Conservation (phyloP, 116 monocot species). For the Iris pallida region DNA sequence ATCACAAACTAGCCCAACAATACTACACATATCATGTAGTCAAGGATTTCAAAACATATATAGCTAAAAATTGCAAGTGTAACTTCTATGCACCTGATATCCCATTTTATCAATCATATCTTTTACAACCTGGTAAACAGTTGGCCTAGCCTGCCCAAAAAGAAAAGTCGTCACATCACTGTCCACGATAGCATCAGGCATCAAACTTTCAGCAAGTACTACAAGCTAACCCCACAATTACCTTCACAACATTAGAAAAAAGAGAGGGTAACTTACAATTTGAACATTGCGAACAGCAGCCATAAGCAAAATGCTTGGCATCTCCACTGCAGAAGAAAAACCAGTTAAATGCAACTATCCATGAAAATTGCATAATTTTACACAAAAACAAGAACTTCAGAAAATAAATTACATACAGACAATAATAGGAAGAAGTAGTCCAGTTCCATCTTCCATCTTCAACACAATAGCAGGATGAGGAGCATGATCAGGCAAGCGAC, state of each 20-base stretch:
- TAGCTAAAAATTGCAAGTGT: too few species aligned
- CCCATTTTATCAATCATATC: conserved; percentile 96
- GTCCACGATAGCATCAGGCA: not conserved
- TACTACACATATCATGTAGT: too few species aligned
- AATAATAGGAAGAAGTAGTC: conserved; percentile 87
- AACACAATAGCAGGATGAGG: conserved; percentile 94
- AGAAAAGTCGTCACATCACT: not conserved
- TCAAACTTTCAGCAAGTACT: not conserved
- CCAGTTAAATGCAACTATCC: not conserved
- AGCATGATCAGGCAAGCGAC: conserved; percentile 60
- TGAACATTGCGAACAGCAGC: conserved; percentile 83
- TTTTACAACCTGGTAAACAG: conserved; percentile 72
- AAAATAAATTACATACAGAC: conserved; percentile 61
- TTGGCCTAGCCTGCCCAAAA: conserved; percentile 69
- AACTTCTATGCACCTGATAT: conserved; percentile 43
- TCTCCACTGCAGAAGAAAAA: conserved; percentile 57
- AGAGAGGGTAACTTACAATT: conserved; percentile 42
- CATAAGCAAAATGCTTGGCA: conserved; percentile 79
- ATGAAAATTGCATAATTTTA: not conserved
- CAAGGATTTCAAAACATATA: too few species aligned
- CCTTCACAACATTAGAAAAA: not conserved
- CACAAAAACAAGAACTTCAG: not conserved
- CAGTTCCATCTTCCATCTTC: conserved; percentile 94
- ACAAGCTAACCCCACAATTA: not conserved
- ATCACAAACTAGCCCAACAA: not conserved